Percentiles rank a stretch among this genome's conserved stretches.
Evolutionary conservation across 164 flowering plant genomes (phyloP).

Genomic region (Annona squamosa): DNA sequence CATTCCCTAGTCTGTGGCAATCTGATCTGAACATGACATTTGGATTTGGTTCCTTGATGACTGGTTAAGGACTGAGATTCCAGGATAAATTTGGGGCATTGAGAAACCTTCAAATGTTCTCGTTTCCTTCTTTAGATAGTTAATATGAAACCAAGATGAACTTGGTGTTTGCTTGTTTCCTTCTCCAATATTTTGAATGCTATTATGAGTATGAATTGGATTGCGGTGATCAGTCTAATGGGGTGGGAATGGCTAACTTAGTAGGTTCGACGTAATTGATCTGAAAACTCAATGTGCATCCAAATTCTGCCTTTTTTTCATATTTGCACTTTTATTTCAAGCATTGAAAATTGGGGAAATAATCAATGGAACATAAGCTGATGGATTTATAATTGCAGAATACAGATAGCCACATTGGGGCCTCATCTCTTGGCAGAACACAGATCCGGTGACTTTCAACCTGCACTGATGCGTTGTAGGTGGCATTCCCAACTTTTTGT

Average conservation of each 20-base stretch:
- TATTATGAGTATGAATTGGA: no score
- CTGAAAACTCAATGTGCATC: neutral
- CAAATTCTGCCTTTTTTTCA: neutral
- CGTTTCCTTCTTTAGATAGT: no score
- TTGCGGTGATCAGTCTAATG: no score
- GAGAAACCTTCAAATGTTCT: no score
- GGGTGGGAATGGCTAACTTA: neutral
- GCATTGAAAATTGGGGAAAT: neutral
- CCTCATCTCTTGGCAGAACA: slow-evolving; percentile 71
- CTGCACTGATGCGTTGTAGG: neutral
- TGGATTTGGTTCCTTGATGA: no score
- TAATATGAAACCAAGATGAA: no score
- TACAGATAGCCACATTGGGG: slow-evolving; percentile 67
- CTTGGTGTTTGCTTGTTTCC: no score
- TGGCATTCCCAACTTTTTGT: neutral
- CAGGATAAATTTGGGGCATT: no score
- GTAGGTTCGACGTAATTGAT: neutral
- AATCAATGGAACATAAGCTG: neutral
- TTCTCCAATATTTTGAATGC: no score
- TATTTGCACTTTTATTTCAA: neutral
- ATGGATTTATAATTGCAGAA: slow-evolving; percentile 39
- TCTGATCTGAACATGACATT: no score
- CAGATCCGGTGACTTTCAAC: slow-evolving; percentile 49
- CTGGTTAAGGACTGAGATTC: no score
- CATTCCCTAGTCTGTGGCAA: no score